phyloP scores from a whole-genome alignment of 2,329 filamentous ascomycete genomes.

The Monilinia aucupariae region DNA sequence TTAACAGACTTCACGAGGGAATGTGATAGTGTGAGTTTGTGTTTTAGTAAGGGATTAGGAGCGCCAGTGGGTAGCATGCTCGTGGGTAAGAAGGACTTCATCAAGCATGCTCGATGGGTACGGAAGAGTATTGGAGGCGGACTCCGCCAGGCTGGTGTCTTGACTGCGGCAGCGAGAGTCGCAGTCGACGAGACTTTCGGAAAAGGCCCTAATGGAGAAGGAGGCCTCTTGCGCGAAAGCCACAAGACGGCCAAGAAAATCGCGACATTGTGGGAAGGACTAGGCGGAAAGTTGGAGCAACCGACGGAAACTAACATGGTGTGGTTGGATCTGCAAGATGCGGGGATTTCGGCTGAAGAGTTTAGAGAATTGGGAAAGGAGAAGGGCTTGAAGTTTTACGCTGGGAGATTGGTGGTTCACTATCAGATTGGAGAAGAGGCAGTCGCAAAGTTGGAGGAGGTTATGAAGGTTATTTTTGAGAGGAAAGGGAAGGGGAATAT shows the following conservation, averaged over 20 bases:
- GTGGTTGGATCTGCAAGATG: slow-evolving; percentile 59
- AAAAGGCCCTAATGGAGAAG: slow-evolving; percentile 49
- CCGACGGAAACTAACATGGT: slow-evolving; percentile 71
- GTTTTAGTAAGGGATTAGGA: slow-evolving; percentile 77
- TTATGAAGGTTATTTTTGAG: slow-evolving; percentile 39
- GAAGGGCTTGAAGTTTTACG: slow-evolving; percentile 51
- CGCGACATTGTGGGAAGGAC: slow-evolving; percentile 52
- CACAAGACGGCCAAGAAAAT: slow-evolving; percentile 60
- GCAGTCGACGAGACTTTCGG: slow-evolving; percentile 77
- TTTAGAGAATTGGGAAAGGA: slow-evolving; percentile 51
- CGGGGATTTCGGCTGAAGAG: slow-evolving; percentile 46
- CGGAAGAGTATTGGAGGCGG: slow-evolving; percentile 78
- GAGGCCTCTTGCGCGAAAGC: slow-evolving; percentile 54
- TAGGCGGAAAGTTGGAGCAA: slow-evolving; percentile 55
- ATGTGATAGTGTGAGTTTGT: slow-evolving; percentile 71
- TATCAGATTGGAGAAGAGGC: slow-evolving; percentile 63
- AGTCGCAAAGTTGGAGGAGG: slow-evolving; percentile 43
- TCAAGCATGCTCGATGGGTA: slow-evolving; percentile 66
- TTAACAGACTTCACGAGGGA: slow-evolving; percentile 61
- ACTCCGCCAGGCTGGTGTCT: slow-evolving; percentile 67
- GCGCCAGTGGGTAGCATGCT: slow-evolving; percentile 75
- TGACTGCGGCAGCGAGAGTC: slow-evolving; percentile 69
- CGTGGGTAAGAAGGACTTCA: slow-evolving; percentile 50
- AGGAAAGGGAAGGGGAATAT: slow-evolving; percentile 19
- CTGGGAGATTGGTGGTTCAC: slow-evolving; percentile 60